phyloP scores from a whole-genome alignment of 148 eudicot species.

The Nyssa sinensis region DNA sequence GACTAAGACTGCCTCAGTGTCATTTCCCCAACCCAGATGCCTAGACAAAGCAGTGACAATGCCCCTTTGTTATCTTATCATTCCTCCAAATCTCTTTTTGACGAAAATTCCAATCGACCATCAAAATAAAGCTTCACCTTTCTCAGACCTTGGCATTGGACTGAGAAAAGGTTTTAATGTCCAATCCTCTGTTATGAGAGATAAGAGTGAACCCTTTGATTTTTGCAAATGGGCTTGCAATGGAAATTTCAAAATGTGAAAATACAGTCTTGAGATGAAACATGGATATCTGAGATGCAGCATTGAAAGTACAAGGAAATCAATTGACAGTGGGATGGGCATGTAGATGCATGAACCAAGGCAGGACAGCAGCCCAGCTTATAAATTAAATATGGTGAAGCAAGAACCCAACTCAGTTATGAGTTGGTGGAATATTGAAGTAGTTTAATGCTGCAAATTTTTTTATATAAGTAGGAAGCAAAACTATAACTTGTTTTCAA shows the following conservation, averaged over 20 bases:
- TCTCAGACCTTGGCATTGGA: not conserved
- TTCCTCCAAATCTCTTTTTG: no score
- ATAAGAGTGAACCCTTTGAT: not conserved
- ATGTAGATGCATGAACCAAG: no score
- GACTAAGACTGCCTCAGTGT: not conserved
- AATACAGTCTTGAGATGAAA: not conserved
- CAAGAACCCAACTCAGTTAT: no score
- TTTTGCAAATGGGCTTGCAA: not conserved
- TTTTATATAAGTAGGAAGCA: not conserved
- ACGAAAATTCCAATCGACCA: not conserved
- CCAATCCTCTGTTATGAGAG: not conserved
- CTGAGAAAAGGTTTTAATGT: not conserved
- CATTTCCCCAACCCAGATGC: not conserved
- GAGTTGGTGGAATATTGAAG: not conserved
- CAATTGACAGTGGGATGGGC: not conserved
- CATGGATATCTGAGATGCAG: not conserved
- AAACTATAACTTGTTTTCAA: no score
- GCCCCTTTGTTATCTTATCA: no score
- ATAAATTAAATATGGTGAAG: no score
- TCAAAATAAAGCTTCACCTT: no score
- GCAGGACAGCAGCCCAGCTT: no score
- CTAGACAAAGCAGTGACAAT: not conserved
- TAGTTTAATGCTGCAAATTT: not conserved
- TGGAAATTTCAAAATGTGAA: not conserved
- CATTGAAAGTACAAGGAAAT: not conserved